Conservation (phyloP, 805 yeast genomes). For the Schizosaccharomyces osmophilus region DNA sequence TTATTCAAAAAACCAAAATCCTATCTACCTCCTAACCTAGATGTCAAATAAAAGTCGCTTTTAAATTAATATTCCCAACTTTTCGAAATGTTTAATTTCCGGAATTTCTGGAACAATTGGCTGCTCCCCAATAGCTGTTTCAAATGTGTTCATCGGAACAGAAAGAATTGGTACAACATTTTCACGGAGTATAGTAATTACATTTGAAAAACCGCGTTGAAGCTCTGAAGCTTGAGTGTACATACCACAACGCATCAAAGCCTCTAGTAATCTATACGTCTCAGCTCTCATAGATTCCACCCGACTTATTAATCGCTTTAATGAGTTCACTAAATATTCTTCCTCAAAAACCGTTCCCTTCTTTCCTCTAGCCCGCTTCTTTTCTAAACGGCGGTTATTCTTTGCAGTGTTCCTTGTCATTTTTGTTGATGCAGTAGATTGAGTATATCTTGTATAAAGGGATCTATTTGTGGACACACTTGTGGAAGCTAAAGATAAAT, state of each 20-base stretch:
- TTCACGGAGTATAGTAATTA: constrained; percentile 14
- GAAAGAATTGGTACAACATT: not conserved
- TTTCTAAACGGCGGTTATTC: constrained; percentile 80
- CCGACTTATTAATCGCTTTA: constrained; percentile 70
- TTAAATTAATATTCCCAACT: not conserved
- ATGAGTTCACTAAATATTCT: constrained; percentile 70
- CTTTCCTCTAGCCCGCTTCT: constrained; percentile 89
- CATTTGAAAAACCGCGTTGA: constrained; percentile 23
- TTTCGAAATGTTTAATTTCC: not conserved
- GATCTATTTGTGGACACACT: constrained; percentile 43
- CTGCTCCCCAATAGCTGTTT: not conserved
- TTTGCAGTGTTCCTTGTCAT: constrained; percentile 81
- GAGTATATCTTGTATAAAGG: constrained; percentile 77
- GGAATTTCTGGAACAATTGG: not conserved
- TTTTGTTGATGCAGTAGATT: constrained; percentile 90
- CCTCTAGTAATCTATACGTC: constrained; percentile 48
- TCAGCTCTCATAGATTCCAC: constrained; percentile 51
- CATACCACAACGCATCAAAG: constrained; percentile 44
- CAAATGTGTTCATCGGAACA: not conserved
- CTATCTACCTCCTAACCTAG: not conserved
- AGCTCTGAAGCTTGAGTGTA: constrained; percentile 61
- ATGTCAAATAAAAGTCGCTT: not conserved
- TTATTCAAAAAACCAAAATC: no score
- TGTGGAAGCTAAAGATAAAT: constrained; percentile 83
- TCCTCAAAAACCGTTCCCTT: constrained; percentile 95